Conservation (phyloP, 768 basidiomycete genomes). For the Boletus pseudo-olivaceus region DNA sequence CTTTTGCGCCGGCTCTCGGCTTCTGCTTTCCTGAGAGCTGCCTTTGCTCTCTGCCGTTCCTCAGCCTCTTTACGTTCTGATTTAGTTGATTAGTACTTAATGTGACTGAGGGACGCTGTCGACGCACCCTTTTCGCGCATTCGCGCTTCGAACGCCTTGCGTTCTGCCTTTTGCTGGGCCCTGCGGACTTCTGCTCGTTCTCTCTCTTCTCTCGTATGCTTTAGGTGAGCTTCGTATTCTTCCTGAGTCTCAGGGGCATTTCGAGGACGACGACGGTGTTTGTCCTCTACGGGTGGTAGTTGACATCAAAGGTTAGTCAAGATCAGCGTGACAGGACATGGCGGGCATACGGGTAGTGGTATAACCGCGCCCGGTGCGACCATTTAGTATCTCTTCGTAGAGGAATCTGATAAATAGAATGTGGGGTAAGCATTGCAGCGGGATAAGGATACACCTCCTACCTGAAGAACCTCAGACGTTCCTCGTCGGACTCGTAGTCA, state of each 20-base stretch:
- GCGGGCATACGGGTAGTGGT: slow-evolving; percentile 27
- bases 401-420: slow-evolving; percentile 37
- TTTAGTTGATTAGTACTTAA: slow-evolving; percentile 10
- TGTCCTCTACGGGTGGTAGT: slow-evolving; percentile 13
- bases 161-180: slow-evolving; percentile 42
- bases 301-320: slow-evolving; percentile 7
- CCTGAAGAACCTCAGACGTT: slow-evolving; percentile 45
- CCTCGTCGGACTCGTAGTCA: slow-evolving; percentile 33
- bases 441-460: slow-evolving; percentile 22
- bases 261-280: slow-evolving; percentile 15
- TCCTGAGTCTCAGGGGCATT: slow-evolving; percentile 44
- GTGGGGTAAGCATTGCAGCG: slow-evolving; percentile 3
- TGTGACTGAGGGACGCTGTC: not conserved
- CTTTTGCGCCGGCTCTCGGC: slow-evolving; percentile 44
- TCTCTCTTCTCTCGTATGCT: slow-evolving; percentile 50
- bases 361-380: slow-evolving; percentile 30
- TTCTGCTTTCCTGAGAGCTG: slow-evolving; percentile 52
- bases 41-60: slow-evolving; percentile 53
- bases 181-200: slow-evolving; percentile 49
- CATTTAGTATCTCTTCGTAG: slow-evolving; percentile 44
- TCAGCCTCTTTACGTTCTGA: slow-evolving; percentile 53
- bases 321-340: slow-evolving; percentile 9
- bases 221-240: slow-evolving; percentile 51
- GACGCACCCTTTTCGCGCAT: slow-evolving; percentile 51
- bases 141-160: slow-evolving; percentile 43